Evolutionary conservation across 2,329 filamentous ascomycete genomes (phyloP), one percentile per base, ranked within the genome.

Genomic region (Aureobasidium namibiae): DNA sequence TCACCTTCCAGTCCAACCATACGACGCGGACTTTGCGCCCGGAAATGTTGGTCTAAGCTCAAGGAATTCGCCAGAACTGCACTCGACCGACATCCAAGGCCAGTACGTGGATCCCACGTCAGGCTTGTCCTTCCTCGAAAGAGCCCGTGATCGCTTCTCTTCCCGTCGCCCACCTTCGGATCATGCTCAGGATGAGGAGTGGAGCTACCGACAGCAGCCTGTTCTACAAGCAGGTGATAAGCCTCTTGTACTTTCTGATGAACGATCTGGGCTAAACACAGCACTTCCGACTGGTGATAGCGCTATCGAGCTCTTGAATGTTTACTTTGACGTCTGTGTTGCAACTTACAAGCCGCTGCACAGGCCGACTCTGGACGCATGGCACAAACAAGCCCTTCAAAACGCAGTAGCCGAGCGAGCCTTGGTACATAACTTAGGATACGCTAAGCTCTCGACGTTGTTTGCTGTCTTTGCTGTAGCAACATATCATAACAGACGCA

Each of bases 291-390:
- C 5, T 10, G 23, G 48, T 10, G 33, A 24, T 13, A 21, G 26
- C 18, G 38, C 41, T 11, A 21, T 71, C 67, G 73, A 76, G 23
- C 65, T 83, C 2, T 69, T 84, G 4, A 72, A 74, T 8, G 71
- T 81, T 7, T 85, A 84, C 57, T 85, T 85, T 62, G 81, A 84
- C 48, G 82, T 81, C 60, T 82, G 80, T 7, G 80, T 82, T 21
- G 80, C 82, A 0, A 85, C 82, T 0, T 83, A 84, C 63, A 76
- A 82, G 3, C 81, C 84, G 59, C 65, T 85, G 21, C 81, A 84
- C 64, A 72, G 80, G 0, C 78, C 79, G 0, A 80, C 77, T 2
- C 76, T 82, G 0, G 76, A 80, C 53, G 54, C 63, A 0, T 83
- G 80, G 79, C 64, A 69, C 18, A 31, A 18, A 11, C 42, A 26